Percentiles rank a stretch among this genome's conserved stretches.
phyloP scores from a whole-genome alignment of 2,329 filamentous ascomycete genomes.

The Torrubiella hemipterigena region DNA sequence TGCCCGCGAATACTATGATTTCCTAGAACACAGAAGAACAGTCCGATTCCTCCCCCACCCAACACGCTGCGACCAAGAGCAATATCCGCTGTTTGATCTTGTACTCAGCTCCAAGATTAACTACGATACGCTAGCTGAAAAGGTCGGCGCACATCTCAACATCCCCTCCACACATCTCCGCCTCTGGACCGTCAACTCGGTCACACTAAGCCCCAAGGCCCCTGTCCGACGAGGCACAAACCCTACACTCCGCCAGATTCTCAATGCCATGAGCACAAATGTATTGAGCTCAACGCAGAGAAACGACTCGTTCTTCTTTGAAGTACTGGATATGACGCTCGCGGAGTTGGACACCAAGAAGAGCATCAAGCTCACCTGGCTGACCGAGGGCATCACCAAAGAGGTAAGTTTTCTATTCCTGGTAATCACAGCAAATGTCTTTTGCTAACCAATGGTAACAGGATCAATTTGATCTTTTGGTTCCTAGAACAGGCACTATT shows the following conservation, averaged over 20 bases:
- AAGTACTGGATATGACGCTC: conserved; percentile 87
- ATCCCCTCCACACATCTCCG: conserved; percentile 79
- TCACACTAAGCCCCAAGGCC: conserved; percentile 64
- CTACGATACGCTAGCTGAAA: conserved; percentile 77
- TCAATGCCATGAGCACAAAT: conserved; percentile 57
- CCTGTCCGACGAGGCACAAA: conserved; percentile 62
- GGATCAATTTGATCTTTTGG: conserved; percentile 72
- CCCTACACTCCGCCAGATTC: conserved; percentile 65
- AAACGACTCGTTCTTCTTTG: conserved; percentile 75
- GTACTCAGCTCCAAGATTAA: conserved; percentile 77
- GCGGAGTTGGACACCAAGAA: conserved; percentile 92
- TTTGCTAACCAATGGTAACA: conserved; percentile 19
- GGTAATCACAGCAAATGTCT: background rate
- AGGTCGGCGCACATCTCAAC: conserved; percentile 65
- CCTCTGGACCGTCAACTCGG: conserved; percentile 75
- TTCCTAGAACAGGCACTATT: conserved; percentile 74
- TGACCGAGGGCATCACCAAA: conserved; percentile 84
- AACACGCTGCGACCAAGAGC: conserved; percentile 37
- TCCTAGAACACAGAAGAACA: conserved; percentile 70
- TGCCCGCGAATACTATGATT: conserved; percentile 84
- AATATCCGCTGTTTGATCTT: conserved; percentile 60
- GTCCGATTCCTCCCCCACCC: conserved; percentile 67
- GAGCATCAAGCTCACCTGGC: conserved; percentile 67
- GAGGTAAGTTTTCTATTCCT: too few relatives aligned
- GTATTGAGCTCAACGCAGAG: conserved; percentile 61